Conservation (phyloP, 768 basidiomycete genomes). For the Leccinum variicolor region DNA sequence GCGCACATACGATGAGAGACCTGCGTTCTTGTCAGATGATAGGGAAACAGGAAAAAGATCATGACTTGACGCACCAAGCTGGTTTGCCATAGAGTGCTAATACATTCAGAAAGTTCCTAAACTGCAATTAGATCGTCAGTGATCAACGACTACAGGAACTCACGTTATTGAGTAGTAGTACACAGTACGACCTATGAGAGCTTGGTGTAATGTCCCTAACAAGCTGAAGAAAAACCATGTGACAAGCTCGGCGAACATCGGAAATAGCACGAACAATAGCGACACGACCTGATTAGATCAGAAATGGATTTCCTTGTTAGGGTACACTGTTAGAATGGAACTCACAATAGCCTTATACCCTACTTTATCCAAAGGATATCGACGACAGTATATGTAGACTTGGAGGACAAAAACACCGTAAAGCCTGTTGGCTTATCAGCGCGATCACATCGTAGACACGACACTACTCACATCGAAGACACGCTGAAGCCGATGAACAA, state of each 20-base stretch:
- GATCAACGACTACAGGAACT: constrained; percentile 16
- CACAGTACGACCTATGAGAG: constrained; percentile 47
- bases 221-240: constrained; percentile 30
- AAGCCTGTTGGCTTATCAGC: constrained; percentile 33
- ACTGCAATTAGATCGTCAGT: constrained; percentile 2
- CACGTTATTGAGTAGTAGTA: constrained; percentile 57
- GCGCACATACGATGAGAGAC: constrained; percentile 46
- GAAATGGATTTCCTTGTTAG: not conserved
- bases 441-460: not conserved
- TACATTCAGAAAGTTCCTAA: constrained; percentile 41
- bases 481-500: constrained; percentile 55
- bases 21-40: constrained; percentile 30
- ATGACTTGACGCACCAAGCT: constrained; percentile 40
- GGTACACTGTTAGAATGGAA: constrained; percentile 5
- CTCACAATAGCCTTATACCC: constrained; percentile 52
- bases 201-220: constrained; percentile 47
- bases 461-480: constrained; percentile 34
- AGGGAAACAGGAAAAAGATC: not conserved
- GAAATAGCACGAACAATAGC: constrained; percentile 28
- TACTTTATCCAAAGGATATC: constrained; percentile 51
- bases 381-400: constrained; percentile 50
- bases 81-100: constrained; percentile 36
- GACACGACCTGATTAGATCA: constrained; percentile 26
- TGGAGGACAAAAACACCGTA: constrained; percentile 57
- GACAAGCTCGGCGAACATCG: not conserved